Base-by-base conservation (phyloP, 768 basidiomycete species). In the Suillus subluteus region DNA sequence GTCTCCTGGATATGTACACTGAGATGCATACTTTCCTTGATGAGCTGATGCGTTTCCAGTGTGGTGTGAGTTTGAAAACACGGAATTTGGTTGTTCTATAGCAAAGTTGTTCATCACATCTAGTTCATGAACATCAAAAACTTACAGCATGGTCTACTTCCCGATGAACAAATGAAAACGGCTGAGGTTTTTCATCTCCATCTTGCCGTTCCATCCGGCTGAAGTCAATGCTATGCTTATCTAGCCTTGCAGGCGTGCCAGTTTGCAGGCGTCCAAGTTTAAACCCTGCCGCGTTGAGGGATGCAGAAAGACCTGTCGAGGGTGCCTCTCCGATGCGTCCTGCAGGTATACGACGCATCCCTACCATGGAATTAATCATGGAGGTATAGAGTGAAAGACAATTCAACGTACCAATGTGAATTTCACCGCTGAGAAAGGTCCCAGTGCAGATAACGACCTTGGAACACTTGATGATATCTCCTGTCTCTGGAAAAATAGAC, bases 381-480 rank as follows among this genome's bases (percentile, higher is more conserved):
- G 44, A 21, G 43, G 56, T 21, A 23, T 61, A 67, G 37, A 54
- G 26, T 37, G 18, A 44, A 59, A 26, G 6, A 23, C 26, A 26
- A 38, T 15, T n/a, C 8, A 32, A 62, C 75, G 35, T 71, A 88
- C 94, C 95, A 56, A 97, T 92, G 72, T 96, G 95, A 55, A 96
- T 94, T 79, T 96, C 93, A 13, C 93, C 95, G 3, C 91, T 91
- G 32, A 97, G 84, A 74, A 97, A 97, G 0, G 95, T 97, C 9
- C 95, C 95, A 0, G 95, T 96, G 71, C 94, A 95, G 16, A 97
- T 85, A 37, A 97, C 91, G 13, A 96, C 92, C 69, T 90, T 88
- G 4, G 90, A 88, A 71, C 94, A 96, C 21, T 80, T 79, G 37
- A 96, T 88, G 21, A 88, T 73, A 62, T 95, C 90, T 12, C 93